Percentiles rank a stretch among this genome's conserved stretches.
Conservation (phyloP, 208 protist species). For the Acanthamoeba triangularis region DNA sequence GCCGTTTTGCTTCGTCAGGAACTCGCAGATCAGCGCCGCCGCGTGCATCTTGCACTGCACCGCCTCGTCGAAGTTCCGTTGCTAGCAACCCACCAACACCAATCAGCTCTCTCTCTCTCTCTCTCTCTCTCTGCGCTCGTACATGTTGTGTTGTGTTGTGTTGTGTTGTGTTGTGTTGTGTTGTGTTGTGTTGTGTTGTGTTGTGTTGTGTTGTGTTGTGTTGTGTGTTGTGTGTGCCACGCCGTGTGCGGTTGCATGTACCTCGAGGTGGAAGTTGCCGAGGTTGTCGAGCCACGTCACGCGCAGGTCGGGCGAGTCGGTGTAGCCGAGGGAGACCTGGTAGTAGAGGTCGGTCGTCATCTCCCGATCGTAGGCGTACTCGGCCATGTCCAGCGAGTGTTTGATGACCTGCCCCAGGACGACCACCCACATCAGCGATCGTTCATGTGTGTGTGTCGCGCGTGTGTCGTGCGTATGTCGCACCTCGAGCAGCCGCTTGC, state of each 20-base stretch:
- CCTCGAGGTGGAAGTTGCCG: slow-evolving; percentile 77
- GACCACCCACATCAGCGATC: too few relatives aligned
- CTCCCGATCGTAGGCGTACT: slow-evolving; percentile 83
- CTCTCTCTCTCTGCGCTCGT: too few relatives aligned
- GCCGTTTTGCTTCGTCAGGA: slow-evolving; percentile 67
- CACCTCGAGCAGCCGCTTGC: slow-evolving; percentile 31
- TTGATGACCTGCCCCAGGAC: slow-evolving; percentile 19
- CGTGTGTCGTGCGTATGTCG: not conserved
- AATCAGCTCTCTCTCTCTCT: too few relatives aligned
- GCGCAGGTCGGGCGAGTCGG: slow-evolving; percentile 84
- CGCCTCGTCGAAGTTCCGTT: slow-evolving; percentile 81
- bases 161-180: too few relatives aligned
- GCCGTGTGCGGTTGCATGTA: not conserved
- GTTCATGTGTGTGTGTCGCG: not conserved
- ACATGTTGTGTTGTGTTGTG: too few relatives aligned
- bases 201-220: too few relatives aligned
- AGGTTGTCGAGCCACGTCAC: slow-evolving; percentile 87
- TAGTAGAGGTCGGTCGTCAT: slow-evolving; percentile 87
- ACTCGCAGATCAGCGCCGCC: slow-evolving; percentile 81
- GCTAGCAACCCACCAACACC: not conserved
- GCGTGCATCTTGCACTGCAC: slow-evolving; percentile 82
- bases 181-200: too few relatives aligned
- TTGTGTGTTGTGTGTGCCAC: not conserved
- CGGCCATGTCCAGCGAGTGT: slow-evolving; percentile 49
- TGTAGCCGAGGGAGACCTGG: slow-evolving; percentile 82